Evolutionary conservation across 2,329 filamentous ascomycete species (phyloP), one percentile per base, ranked within the genome.

Genomic region (Cadophora luteo-olivacea): DNA sequence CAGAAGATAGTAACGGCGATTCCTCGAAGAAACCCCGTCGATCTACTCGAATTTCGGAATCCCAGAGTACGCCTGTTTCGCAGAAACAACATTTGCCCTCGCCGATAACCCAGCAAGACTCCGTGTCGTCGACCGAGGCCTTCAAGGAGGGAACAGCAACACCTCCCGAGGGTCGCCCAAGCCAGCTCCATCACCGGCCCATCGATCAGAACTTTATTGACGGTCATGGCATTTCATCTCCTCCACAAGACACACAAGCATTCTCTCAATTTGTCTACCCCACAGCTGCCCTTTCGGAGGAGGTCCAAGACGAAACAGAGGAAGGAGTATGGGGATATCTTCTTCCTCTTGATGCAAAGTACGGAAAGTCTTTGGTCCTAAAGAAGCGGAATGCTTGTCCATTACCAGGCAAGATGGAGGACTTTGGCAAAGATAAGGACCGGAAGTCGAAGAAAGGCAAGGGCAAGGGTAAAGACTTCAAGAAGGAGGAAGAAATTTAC

Each of bases 291-390:
- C 86, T 95, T 58, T 90, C 90, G 12, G 92, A 94, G 71, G 93
- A 97, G 67, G 92, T 97, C 4, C 88, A 94, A 71, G 92, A 97
- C 77, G 94, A 97, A 81, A 88, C 87, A 68, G 86, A 79, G 58
- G 77, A 78, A 61, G 93, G 93, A 9, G 93, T 98, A 0, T 99
- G 96, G 96, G 97, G 97, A 14, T 99, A 98, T 76, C 84, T 99
- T 5, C 88, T 97, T 65, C 93, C 95, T 1, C 82, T 97, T 29
- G 90, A 95, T 76, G 85, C 87, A 64, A 87, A 87, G 72, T 89
- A 91, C 65, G 90, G 89, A 80, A 81, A 91, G 79, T 80, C 85
- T 4, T 79, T 97, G 81, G 92, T 97, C 8, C 80, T 99, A 79
- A 91, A 87, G 80, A 93, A 89, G 76, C 87, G 94, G 66, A 86